Evolutionary conservation across 768 basidiomycete genomes (phyloP), one percentile per base, ranked within the genome.

Genomic region (Mycena belliarum): DNA sequence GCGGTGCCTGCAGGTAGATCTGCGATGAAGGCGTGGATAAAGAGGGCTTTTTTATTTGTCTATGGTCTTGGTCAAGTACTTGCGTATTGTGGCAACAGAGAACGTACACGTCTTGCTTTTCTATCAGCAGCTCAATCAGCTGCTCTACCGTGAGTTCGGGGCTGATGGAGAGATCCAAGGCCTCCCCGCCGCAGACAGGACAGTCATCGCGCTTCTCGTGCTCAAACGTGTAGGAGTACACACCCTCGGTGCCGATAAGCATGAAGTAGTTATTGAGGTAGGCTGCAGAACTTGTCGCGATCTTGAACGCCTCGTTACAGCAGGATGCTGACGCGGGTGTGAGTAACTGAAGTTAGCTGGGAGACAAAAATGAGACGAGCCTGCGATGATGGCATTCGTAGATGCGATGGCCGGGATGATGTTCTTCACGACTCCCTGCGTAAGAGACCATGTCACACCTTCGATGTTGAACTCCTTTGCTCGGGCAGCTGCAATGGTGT

Each of bases 221-320:
- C 75, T 97, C 87, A 69, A 98, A 99, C 0, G 97, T 98, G 75
- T 91, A 95, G 2, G 96, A 95, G 74, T 99, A 99, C 11, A 98
- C 84, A 23, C 93, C 90, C 50, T 98, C 95, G 10, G 94, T 98
- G 32, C 97, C 97, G 59, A 95, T 94, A 55, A 98, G 82, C 95
- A 98, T 94, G 74, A 98, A 97, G 71, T 98, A 99, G 71, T 98
- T 98, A 74, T 96, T 91, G 52, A 99, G 79, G 69, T 87, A 96
- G 6, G 95, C 93, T 0, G 95, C 96, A 23, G 92, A 93, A 62
- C 87, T 92, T 0, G 97, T 98, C 23, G 93, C 95, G 57, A 99
- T 93, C 75, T 99, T 99, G 80, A 99, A 96, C 16, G 97, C 97
- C 73, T 99, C 97, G 66, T 97, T 98, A 69, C 96, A 98, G 75